A percentile compares a stretch with the other conserved stretches of the same genome.
Conservation (phyloP, 805 yeast genomes). For the Kodamaea laetipori region DNA sequence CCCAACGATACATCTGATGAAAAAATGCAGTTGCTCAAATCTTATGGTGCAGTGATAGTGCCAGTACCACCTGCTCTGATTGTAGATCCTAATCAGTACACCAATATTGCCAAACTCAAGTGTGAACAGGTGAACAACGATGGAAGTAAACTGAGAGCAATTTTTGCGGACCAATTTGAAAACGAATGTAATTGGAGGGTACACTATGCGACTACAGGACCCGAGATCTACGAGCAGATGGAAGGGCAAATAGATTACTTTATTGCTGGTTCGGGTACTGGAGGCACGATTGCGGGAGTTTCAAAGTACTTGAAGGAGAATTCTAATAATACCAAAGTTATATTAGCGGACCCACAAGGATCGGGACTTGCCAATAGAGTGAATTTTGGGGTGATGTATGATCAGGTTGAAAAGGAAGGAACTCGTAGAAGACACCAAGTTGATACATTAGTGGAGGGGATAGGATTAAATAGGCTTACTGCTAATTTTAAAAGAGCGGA, state of each 20-base stretch:
- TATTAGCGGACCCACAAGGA: conserved; percentile 95
- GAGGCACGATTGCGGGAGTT: conserved; percentile 41
- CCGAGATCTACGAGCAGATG: conserved; percentile 84
- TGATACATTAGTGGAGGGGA: conserved; percentile 91
- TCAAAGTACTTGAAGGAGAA: conserved; percentile 44
- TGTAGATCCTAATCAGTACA: conserved; percentile 91
- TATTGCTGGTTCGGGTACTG: conserved; percentile 94
- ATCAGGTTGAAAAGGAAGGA: conserved; percentile 85
- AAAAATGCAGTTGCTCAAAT: conserved; percentile 67
- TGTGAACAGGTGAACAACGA: conserved; percentile 53
- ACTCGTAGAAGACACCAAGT: conserved; percentile 94
- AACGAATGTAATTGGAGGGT: conserved; percentile 87
- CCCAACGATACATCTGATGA: conserved; percentile 93
- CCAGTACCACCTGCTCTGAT: conserved; percentile 93
- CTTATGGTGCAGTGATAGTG: conserved; percentile 80
- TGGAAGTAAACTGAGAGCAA: conserved; percentile 52
- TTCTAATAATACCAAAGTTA: conserved; percentile 45
- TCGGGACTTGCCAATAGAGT: conserved; percentile 86
- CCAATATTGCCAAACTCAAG: conserved; percentile 76
- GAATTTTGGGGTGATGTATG: conserved; percentile 92
- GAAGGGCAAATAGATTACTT: conserved; percentile 67
- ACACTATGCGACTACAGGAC: conserved; percentile 85
- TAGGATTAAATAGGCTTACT: conserved; percentile 87
- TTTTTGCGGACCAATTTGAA: conserved; percentile 95
- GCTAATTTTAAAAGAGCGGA: conserved; percentile 77